A percentile compares a stretch with the other conserved stretches of the same genome.
phyloP scores from a whole-genome alignment of 2,329 filamentous ascomycete species.

The Ploettnerulaceae sp. region DNA sequence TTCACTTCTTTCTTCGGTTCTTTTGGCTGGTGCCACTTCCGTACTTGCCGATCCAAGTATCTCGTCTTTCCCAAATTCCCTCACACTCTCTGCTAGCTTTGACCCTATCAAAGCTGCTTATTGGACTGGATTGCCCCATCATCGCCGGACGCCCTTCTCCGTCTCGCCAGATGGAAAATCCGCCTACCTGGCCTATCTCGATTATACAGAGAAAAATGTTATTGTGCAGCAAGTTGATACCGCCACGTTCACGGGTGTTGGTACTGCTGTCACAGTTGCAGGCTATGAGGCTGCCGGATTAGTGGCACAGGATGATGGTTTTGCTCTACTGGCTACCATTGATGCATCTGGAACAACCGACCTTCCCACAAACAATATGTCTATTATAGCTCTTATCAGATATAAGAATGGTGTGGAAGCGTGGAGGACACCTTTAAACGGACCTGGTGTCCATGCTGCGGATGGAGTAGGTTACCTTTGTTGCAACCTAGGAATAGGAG shows the following conservation, averaged over 20 bases:
- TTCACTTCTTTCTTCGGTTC: conserved; percentile 22
- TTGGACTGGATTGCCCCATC: conserved; percentile 57
- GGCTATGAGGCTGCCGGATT: conserved; percentile 56
- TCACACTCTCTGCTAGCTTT: conserved; percentile 47
- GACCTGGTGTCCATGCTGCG: conserved; percentile 46
- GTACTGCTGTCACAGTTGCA: conserved; percentile 46
- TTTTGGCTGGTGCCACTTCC: conserved; percentile 21
- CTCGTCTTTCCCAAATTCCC: conserved; percentile 37
- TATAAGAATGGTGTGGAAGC: conserved; percentile 50
- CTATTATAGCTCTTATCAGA: conserved; percentile 54
- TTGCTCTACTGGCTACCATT: conserved; percentile 49
- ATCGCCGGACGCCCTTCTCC: conserved; percentile 58
- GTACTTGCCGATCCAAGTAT: conserved; percentile 22
- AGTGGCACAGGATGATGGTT: conserved; percentile 58
- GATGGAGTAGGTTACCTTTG: conserved; percentile 17
- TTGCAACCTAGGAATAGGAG: background rate
- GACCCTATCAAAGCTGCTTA: conserved; percentile 55
- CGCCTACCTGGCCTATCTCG: conserved; percentile 57
- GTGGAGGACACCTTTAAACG: conserved; percentile 56
- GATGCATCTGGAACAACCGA: conserved; percentile 49
- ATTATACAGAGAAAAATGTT: conserved; percentile 49
- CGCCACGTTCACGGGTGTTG: conserved; percentile 48
- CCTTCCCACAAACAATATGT: conserved; percentile 43
- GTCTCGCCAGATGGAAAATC: conserved; percentile 54
- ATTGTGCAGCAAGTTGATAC: conserved; percentile 54